Percentiles rank a stretch among this genome's conserved stretches.
Conservation (phyloP, 352 stramenopile genomes). For the Phytophthora multivora region DNA sequence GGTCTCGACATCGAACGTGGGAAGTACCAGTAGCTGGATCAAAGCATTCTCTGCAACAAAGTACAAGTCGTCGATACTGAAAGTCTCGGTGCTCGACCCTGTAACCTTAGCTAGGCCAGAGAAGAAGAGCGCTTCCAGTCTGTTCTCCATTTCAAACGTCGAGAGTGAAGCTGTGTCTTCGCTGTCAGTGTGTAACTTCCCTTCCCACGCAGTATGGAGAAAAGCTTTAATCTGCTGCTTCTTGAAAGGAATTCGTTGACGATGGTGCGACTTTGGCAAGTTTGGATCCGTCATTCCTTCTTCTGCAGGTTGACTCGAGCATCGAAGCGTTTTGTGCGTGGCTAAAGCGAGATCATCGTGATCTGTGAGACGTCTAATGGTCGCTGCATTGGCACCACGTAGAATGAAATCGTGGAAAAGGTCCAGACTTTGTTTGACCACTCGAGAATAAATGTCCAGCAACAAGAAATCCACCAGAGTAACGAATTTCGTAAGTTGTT, state of each 20-base stretch:
- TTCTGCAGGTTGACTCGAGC: conserved; percentile 8
- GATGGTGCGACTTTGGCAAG: too few species aligned
- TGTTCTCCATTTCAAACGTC: conserved; percentile 38
- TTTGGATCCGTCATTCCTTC: conserved; percentile 12
- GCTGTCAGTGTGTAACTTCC: conserved; percentile 28
- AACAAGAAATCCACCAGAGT: conserved; percentile 61
- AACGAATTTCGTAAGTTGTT: conserved; percentile 60
- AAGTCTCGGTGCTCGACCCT: conserved; percentile 14
- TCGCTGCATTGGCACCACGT: conserved; percentile 47
- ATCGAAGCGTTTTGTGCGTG: conserved; percentile 22
- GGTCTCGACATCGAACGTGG: conserved; percentile 16
- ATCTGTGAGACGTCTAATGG: conserved; percentile 35
- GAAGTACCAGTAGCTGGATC: conserved; percentile 28
- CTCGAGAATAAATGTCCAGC: conserved; percentile 44
- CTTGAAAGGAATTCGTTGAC: conserved; percentile 16
- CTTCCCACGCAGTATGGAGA: conserved; percentile 42
- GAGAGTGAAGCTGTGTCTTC: background rate
- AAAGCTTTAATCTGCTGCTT: conserved; percentile 59
- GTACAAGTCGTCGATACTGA: conserved; percentile 35
- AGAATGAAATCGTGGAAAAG: conserved; percentile 44
- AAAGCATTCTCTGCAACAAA: conserved; percentile 25
- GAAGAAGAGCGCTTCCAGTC: conserved; percentile 44
- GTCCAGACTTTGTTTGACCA: conserved; percentile 51
- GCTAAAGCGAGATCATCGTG: conserved; percentile 17
- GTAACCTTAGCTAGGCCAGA: conserved; percentile 16